Percentiles rank a stretch among this genome's conserved stretches.
Conservation (phyloP, 2,329 filamentous ascomycete genomes). For the Dendryphion nanum region DNA sequence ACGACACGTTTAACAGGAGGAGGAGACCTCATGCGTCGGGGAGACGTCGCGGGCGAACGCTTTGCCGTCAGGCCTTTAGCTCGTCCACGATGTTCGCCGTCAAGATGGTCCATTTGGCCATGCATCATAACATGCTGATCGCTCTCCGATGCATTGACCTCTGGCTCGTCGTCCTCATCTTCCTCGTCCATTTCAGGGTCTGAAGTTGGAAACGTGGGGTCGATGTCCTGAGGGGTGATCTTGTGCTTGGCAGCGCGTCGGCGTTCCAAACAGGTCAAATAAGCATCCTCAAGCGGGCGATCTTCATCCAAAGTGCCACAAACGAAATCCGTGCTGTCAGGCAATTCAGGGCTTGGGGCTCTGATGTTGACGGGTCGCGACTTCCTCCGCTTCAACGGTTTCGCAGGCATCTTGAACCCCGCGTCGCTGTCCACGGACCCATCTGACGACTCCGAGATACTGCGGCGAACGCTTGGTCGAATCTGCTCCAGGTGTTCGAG, state of each 20-base stretch:
- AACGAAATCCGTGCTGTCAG: constrained; percentile 98
- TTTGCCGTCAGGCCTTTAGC: constrained; percentile 30
- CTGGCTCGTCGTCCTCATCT: constrained; percentile 60
- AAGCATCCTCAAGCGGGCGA: constrained; percentile 88
- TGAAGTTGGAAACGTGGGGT: constrained; percentile 94
- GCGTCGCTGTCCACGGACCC: constrained; percentile 48
- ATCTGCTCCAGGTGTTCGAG: constrained; percentile 49
- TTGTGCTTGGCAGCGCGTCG: constrained; percentile 79
- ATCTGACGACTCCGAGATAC: constrained; percentile 54
- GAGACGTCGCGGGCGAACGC: constrained; percentile 55
- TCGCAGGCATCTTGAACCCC: constrained; percentile 23
- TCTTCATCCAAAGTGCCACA: constrained; percentile 97
- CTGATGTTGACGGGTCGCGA: constrained; percentile 59
- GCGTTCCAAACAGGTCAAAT: constrained; percentile 79
- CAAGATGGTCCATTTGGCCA: constrained; percentile 68
- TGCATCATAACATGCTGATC: constrained; percentile 69
- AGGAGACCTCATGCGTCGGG: constrained; percentile 60
- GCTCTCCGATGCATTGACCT: constrained; percentile 51
- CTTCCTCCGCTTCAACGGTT: constrained; percentile 39
- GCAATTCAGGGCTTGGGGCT: constrained; percentile 72
- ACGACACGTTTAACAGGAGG: constrained; percentile 39
- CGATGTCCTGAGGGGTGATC: constrained; percentile 80
- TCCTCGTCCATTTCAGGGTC: constrained; percentile 84
- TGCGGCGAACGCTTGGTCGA: constrained; percentile 46
- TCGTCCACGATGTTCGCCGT: constrained; percentile 47